Evolutionary conservation across 2,329 filamentous ascomycete genomes (phyloP), one percentile per base, ranked within the genome.

Genomic region (Fusarium algeriense): DNA sequence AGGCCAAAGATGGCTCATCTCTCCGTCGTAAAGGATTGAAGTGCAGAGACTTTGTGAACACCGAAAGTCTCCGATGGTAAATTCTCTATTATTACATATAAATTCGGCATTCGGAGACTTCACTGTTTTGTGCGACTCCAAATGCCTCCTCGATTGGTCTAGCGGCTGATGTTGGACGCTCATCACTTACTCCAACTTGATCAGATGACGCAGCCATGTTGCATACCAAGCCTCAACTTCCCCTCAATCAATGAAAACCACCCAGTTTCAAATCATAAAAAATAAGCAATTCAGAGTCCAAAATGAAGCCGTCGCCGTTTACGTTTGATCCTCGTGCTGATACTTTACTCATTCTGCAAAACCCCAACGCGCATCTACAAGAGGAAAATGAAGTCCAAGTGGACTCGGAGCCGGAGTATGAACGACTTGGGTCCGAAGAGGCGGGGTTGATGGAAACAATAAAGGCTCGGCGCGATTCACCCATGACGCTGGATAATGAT

Each of bases 121-220:
- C 10, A 15, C 34, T n/a, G 9, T 34, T 13, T 9, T 14, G 52
- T 19, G 30, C 41, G 46, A 66, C 61, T 58, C 45, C 52, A 53
- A 64, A 34, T 14, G n/a, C 13, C 55, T 28, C 41, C 44, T 67
- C n/a, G 11, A 62, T 46, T 37, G 38, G 63, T 55, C 63, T 67
- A 67, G 63, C 17, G 62, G 56, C 49, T 55, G 43, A 44, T 49
- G 48, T 20, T 48, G 32, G 48, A 61, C 15, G 63, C 30, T 67
- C 62, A 44, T 32, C 45, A 41, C 43, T 63, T 67, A 63, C 64
- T 67, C 63, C 64, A 67, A 67, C 43, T 45, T 54, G 48, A 63
- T 67, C 57, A 56, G 64, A 67, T 67, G 64, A 67, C 64, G 64
- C 64, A 61, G 62, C 48, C 38, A 60, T 37, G 61, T 60, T 48